Percentiles rank a stretch among this genome's conserved stretches.
Conservation (phyloP, 352 stramenopile genomes). For the Globisporangium ultimum region DNA sequence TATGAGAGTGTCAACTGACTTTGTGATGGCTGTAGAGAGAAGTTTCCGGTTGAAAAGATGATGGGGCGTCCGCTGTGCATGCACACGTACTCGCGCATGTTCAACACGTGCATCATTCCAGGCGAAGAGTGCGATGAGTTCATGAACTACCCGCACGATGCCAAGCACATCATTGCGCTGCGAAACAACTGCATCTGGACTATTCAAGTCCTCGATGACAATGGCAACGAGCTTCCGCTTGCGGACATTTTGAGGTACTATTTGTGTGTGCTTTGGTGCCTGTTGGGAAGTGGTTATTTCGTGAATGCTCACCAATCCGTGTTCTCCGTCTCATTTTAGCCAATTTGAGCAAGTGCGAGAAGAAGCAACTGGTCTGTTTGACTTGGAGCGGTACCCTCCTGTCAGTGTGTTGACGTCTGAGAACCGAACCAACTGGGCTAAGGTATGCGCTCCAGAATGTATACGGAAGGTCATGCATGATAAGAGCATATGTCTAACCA, state of each 20-base stretch:
- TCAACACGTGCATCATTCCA: slow-evolving; percentile 96
- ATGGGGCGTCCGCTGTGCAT: slow-evolving; percentile 93
- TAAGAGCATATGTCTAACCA: too few relatives aligned
- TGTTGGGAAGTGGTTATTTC: too few relatives aligned
- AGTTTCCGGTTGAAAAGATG: slow-evolving; percentile 91
- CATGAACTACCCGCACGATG: slow-evolving; percentile 83
- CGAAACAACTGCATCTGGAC: slow-evolving; percentile 90
- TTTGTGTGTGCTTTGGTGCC: neutral
- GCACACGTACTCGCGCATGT: slow-evolving; percentile 93
- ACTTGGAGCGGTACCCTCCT: slow-evolving; percentile 81
- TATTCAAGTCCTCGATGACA: slow-evolving; percentile 74
- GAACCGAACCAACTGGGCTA: slow-evolving; percentile 94
- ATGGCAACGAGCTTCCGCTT: slow-evolving; percentile 65
- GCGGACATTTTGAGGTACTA: slow-evolving; percentile 68
- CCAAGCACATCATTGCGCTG: slow-evolving; percentile 93
- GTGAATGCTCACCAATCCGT: neutral
- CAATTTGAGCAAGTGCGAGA: slow-evolving; percentile 85
- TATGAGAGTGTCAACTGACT: too few relatives aligned
- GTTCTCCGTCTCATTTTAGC: slow-evolving; percentile 15
- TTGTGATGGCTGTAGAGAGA: slow-evolving; percentile 52
- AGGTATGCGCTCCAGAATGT: slow-evolving; percentile 33
- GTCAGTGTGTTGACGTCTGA: slow-evolving; percentile 94
- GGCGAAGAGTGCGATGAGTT: slow-evolving; percentile 86
- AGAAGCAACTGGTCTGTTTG: slow-evolving; percentile 83
- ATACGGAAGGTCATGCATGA: too few relatives aligned